Percentiles rank a stretch among this genome's conserved stretches.
phyloP scores from a whole-genome alignment of 1,284 basidiomycete genomes.

The Leccinum griseonigrum region DNA sequence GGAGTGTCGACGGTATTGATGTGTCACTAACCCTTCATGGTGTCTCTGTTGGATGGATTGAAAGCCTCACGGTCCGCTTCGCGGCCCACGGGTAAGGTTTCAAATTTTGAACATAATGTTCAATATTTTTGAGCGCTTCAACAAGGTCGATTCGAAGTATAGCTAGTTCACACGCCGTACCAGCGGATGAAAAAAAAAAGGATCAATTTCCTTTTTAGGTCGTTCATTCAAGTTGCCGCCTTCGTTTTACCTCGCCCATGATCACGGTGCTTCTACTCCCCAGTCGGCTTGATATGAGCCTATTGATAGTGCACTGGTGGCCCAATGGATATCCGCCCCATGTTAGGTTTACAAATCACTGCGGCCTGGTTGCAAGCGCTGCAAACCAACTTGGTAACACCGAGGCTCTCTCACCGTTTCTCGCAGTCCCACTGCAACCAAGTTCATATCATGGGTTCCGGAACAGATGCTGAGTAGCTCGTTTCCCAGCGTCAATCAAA shows the following conservation, averaged over 20 bases:
- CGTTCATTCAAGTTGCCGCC: background rate
- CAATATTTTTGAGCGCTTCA: background rate
- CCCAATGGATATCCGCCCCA: background rate
- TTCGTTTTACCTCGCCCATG: background rate
- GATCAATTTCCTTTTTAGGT: conserved; percentile 1
- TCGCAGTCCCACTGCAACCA: background rate
- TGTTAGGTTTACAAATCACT: background rate
- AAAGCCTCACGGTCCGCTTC: background rate
- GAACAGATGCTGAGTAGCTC: background rate
- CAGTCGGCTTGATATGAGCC: background rate
- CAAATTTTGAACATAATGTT: background rate
- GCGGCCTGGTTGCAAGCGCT: background rate
- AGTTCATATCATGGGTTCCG: background rate
- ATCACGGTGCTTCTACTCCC: background rate
- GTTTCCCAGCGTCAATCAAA: conserved; percentile 12
- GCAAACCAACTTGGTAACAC: background rate
- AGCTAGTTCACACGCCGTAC: background rate
- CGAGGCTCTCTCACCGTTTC: background rate
- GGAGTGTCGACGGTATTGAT: background rate
- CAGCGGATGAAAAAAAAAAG: background rate
- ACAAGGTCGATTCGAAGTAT: background rate
- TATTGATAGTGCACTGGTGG: background rate
- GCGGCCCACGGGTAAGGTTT: background rate
- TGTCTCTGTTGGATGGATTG: background rate
- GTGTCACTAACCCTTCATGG: background rate